Base-by-base conservation (phyloP, 306 rosid species). In the Oxytropis ochrocephala region DNA sequence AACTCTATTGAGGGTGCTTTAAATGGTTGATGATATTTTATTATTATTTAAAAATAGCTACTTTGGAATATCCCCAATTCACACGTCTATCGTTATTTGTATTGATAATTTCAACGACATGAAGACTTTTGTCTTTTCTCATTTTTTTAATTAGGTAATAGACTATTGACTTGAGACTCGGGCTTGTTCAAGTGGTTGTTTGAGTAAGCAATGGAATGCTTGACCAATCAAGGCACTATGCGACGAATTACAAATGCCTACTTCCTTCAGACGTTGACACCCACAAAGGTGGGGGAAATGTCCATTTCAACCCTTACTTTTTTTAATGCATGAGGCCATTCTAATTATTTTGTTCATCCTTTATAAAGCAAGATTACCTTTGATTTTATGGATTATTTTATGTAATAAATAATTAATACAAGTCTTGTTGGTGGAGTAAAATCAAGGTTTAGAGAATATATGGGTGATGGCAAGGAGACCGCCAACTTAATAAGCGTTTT, bases 331-430 rank as follows among this genome's bases (percentile, higher is more conserved):
- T 41, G 12, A n/a, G n/a, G 1, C 2, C 29, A 21, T 36, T 5
- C 6, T 36, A 8, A 36, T 57, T 68, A 10, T 18, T 70, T 44
- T 27, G 39, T 18, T 59, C 29, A 5, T 48, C 10, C 43, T 33
- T 55, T 41, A 52, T 41, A 33, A 75, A 27, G 78, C 13, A 69
- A 21, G 75, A 83, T 75, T 42, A 8, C 46, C 48, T 63, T 76
- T 68, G 70, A 79, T 69, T 72, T 79, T 30, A 13, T 61, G 27
- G 64, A 46, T 51, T 80, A 75, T 50, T 66, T 14, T 60, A 52
- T 33, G n/a, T 4, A 12, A 49, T 49, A 43, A 44, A 48, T 35
- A 24, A 75, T 13, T 12, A 71, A 75, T 50, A 12, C 41, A 76
- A 58, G 17, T 33, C 1, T 49, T 27, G 33, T 17, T 10, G 69